Evolutionary conservation across 1,284 basidiomycete species (phyloP), one percentile per base, ranked within the genome.

Genomic region (Puccinia horiana): DNA sequence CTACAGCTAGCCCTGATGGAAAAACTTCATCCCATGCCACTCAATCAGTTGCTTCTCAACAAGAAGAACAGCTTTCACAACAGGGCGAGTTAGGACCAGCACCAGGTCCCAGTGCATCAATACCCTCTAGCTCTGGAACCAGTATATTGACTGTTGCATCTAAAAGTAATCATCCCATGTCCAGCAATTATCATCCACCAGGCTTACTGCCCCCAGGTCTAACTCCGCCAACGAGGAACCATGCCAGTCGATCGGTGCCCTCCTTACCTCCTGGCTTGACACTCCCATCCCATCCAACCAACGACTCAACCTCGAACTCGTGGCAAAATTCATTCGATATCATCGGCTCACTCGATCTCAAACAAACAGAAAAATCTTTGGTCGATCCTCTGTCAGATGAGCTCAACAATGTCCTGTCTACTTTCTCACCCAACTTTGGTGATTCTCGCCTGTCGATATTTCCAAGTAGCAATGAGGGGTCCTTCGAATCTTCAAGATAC

Each of bases 211-310:
- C 61, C 61, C 61, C 61, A 65, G 61, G 61, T 23, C 35, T 65
- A 35, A 65, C 61, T 18, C 35, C 65, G 11, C 14, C 49, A 18
- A 40, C n/a, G 40, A 52, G 58, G 12, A 23, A 49, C 65, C 37
- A 67, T 29, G 56, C 70, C 23, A 75, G 40, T 56, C 72, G 72
- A 58, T 58, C 72, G 47, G n/a, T 40, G 8, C 49, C 72, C 23
- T 69, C 76, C 49, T 72, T 81, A 42, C 79, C 79, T 42, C 79
- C 79, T 65, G 79, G 79, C 70, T 61, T 81, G 40, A 35, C 54
- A 23, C 70, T 42, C 2, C 37, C 69, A 26, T 35, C 32, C 42
- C 32, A 54, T 49, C 6, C 35, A 29, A 65, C 49, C 12, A 42
- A 37, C n/a, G 79, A 58, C 9, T 65, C 70, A 26, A 72, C 26